phyloP scores from a whole-genome alignment of 129 eudicot genomes.

The Smallanthus sonchifolius region DNA sequence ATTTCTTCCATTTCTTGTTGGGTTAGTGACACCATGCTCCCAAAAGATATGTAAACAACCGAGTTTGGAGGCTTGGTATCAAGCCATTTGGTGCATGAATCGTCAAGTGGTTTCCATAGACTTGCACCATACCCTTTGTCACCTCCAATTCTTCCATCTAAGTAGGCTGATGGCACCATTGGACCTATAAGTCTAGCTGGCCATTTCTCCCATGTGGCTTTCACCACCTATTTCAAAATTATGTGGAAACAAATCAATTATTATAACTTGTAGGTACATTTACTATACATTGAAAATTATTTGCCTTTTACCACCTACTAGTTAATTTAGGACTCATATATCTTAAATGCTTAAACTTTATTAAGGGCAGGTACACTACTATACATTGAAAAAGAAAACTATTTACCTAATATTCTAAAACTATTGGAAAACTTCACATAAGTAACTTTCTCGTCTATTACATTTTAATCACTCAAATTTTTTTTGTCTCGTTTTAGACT shows the following conservation, averaged over 20 bases:
- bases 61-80: slow-evolving; percentile 39
- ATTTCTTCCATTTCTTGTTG: slow-evolving; percentile 50
- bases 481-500: too few species aligned
- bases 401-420: too few species aligned
- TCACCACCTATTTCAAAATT: slow-evolving; percentile 26
- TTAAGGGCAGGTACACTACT: too few species aligned
- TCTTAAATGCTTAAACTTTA: too few species aligned
- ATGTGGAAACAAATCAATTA: background rate
- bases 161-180: slow-evolving; percentile 61
- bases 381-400: too few species aligned
- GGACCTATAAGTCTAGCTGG: slow-evolving; percentile 57
- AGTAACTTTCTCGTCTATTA: too few species aligned
- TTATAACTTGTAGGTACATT: too few species aligned
- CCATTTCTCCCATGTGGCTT: slow-evolving; percentile 32
- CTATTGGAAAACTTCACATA: too few species aligned
- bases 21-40: slow-evolving; percentile 56
- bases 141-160: slow-evolving; percentile 52
- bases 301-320: too few species aligned
- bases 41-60: slow-evolving; percentile 60
- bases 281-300: too few species aligned
- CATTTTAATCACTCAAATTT: too few species aligned
- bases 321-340: too few species aligned
- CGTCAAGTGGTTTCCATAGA: slow-evolving; percentile 49
- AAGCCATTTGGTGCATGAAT: slow-evolving; percentile 52
- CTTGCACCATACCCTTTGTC: slow-evolving; percentile 65